Conservation (phyloP, 2,329 filamentous ascomycete species). For the Alternaria brassicae region DNA sequence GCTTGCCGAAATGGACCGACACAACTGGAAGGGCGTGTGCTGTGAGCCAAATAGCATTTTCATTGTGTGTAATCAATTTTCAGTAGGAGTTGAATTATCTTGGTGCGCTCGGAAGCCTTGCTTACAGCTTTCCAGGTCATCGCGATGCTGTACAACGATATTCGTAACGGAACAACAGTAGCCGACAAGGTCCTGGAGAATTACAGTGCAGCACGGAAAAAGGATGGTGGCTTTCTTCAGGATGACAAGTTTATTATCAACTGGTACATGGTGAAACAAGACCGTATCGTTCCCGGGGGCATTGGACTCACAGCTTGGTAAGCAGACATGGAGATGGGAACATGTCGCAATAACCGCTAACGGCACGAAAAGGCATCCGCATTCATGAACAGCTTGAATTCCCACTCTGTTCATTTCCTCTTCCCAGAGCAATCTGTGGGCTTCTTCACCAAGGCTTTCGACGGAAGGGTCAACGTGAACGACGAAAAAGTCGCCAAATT, state of each 20-base stretch:
- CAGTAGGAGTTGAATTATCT: conserved; percentile 34
- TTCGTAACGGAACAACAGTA: conserved; percentile 43
- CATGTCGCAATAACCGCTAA: not conserved
- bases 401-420: not conserved
- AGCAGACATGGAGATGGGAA: not conserved
- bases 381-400: conserved; percentile 4
- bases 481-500: not conserved
- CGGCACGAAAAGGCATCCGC: not conserved
- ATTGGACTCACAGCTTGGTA: not conserved
- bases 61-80: conserved; percentile 56
- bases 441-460: not conserved
- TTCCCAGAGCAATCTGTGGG: not conserved
- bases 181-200: conserved; percentile 46
- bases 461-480: not conserved
- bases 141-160: conserved; percentile 50
- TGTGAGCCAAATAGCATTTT: conserved; percentile 55
- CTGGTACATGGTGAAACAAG: not conserved
- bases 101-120: not conserved
- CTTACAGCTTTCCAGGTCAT: conserved; percentile 39
- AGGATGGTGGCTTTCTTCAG: conserved; percentile 25
- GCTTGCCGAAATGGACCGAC: conserved; percentile 49
- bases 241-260: not conserved
- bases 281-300: not conserved
- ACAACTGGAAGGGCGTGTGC: conserved; percentile 52
- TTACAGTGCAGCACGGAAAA: conserved; percentile 48